A percentile compares a stretch with the other conserved stretches of the same genome.
Conservation (phyloP, 2,329 filamentous ascomycete genomes). For the Sporothrix pseudoabietina region DNA sequence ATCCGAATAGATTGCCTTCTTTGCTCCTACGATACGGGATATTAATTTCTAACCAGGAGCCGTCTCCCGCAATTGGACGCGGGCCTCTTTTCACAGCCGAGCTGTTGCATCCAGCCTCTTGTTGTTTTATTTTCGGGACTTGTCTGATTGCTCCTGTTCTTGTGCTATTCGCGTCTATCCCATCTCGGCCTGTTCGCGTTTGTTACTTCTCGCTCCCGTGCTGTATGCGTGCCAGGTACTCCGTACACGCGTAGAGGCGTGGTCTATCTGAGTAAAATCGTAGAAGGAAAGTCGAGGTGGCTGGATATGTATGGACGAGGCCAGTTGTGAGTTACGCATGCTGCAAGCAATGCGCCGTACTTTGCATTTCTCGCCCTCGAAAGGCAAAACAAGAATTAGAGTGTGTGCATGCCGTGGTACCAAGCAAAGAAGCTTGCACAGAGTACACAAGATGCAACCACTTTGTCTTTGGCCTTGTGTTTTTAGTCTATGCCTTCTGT, state of each 20-base stretch:
- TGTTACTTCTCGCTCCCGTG: slow-evolving; percentile 1
- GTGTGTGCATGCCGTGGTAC: slow-evolving; percentile 13
- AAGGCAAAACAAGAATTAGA: not conserved
- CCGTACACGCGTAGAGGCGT: no score
- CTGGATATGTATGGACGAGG: not conserved
- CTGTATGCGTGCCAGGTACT: not conserved
- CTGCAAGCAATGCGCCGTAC: not conserved
- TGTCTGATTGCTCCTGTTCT: slow-evolving; percentile 16
- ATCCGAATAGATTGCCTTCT: slow-evolving; percentile 7
- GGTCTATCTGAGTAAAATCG: not conserved
- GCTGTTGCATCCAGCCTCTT: slow-evolving; percentile 9
- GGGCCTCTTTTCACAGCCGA: not conserved
- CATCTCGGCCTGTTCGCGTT: not conserved
- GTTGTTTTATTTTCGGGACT: slow-evolving; percentile 13
- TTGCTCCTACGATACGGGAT: not conserved
- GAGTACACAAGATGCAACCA: slow-evolving; percentile 12
- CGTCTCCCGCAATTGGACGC: not conserved
- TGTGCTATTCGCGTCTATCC: not conserved
- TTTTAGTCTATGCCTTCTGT: not conserved
- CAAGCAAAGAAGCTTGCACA: not conserved
- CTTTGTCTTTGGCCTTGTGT: not conserved
- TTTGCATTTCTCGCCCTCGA: not conserved
- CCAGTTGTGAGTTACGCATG: not conserved
- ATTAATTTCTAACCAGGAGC: not conserved
- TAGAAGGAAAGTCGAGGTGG: not conserved